Evolutionary conservation across 305 asterid species (phyloP).

Genomic region (Fraxinus latifolia): DNA sequence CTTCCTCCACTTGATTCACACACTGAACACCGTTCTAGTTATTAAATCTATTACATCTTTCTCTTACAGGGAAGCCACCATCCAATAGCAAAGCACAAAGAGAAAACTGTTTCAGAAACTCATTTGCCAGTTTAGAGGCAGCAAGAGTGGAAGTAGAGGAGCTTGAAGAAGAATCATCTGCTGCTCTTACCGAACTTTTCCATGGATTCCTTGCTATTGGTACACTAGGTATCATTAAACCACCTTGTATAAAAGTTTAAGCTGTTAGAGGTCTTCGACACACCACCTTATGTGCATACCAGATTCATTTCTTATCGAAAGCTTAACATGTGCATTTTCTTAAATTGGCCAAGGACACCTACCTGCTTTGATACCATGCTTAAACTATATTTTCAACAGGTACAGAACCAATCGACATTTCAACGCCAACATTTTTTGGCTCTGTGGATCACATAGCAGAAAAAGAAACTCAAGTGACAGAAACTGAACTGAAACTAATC

Average conservation of each 20-base stretch:
- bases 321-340: not conserved
- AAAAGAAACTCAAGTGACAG: constrained; percentile 76
- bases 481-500: constrained; percentile 69
- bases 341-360: not conserved
- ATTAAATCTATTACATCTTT: not conserved
- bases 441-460: constrained; percentile 72
- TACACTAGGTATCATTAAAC: constrained; percentile 48
- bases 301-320: not conserved
- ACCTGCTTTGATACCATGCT: not conserved
- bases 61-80: constrained; percentile 44
- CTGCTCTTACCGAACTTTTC: constrained; percentile 65
- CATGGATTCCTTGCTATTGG: constrained; percentile 95
- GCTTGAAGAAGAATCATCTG: constrained; percentile 51
- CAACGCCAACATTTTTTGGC: constrained; percentile 73
- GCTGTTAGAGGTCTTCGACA: not conserved
- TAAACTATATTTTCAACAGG: not conserved
- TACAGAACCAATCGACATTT: constrained; percentile 56
- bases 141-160: constrained; percentile 53
- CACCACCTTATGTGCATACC: not conserved
- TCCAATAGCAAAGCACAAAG: constrained; percentile 44
- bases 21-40: not conserved
- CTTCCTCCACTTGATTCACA: not conserved
- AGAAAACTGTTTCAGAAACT: constrained; percentile 54
- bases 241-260: not conserved
- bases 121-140: constrained; percentile 61